Evolutionary conservation across 148 eudicot species (phyloP), one percentile per base, ranked within the genome.

Genomic region (Vaccinium darrowii): DNA sequence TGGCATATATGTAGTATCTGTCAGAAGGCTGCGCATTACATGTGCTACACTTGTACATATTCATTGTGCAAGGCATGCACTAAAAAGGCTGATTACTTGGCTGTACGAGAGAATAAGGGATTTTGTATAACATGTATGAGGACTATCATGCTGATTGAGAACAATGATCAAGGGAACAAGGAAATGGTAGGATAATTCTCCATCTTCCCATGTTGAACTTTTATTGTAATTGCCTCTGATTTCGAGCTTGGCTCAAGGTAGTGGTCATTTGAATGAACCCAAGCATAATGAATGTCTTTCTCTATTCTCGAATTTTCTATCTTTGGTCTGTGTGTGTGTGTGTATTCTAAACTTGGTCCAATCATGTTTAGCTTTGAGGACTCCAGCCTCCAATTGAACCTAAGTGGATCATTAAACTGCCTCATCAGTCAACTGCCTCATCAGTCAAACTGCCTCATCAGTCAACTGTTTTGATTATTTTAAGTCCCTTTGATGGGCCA

Each of bases 1-100:
- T 96, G 99, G 99, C 99, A 96, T 88, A 89, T 96, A 84, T 96
- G 99, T 88, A 94, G 93, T 87, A 87, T 81, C 76, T 96, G 99
- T 88, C 91, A 92, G 90, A 96, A 90, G 92, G 88, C 92, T 76
- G 88, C 99, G 30, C 88, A 92, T 85, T 94, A 92, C 83, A 90
- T 96, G 99, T 96, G 99, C 87, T 96, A 94, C 87, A 96, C 98
- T 27, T 96, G 99, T 77, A 92, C 98, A 14, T 92, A 89, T 88
- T 94, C 99, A 43, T 86, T 94, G 84, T 96, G 99, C 93, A 96
- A 94, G 89, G 90, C 94, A 76, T 96, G 99, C 86, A 92, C 89
- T 63, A 93, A 90, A 89, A 92, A 93, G 81, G 88, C 95, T 81
- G 96, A 92, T 86, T 93, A 86, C 56, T 77, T 91, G 63, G 82